Percentiles rank a stretch among this genome's conserved stretches.
phyloP scores from a whole-genome alignment of 108 stramenopile species.

The Nitzschia sp. region DNA sequence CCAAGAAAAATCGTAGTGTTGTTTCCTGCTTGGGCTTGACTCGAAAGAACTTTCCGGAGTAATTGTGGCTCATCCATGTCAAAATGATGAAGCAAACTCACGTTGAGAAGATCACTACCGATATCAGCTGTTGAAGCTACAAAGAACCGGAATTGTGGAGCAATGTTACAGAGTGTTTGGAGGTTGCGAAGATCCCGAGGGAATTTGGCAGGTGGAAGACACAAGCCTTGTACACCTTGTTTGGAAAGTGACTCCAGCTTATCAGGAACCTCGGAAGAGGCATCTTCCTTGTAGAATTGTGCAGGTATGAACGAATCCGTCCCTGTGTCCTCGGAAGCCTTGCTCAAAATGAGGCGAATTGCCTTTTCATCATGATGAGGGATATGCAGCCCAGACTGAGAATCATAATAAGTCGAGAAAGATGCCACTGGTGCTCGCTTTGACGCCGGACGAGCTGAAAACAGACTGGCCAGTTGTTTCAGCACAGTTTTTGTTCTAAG shows the following conservation, averaged over 20 bases:
- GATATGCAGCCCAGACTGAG: conserved; percentile 59
- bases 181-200: conserved; percentile 34
- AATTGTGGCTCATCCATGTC: neutral
- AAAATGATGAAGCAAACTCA: conserved; percentile 13
- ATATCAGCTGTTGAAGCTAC: neutral
- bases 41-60: neutral
- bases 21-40: neutral
- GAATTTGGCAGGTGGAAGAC: conserved; percentile 26
- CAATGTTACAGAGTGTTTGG: conserved; percentile 20
- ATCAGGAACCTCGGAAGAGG: conserved; percentile 28
- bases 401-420: conserved; percentile 53
- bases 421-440: neutral
- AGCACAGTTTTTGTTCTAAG: too few species aligned
- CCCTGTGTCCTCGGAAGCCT: conserved; percentile 2
- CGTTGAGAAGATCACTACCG: neutral
- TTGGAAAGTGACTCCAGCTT: conserved; percentile 11
- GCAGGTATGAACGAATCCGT: conserved; percentile 17
- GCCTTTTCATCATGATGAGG: conserved; percentile 52
- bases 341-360: conserved; percentile 35
- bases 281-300: conserved; percentile 29
- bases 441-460: too few species aligned
- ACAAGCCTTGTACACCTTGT: conserved; percentile 23
- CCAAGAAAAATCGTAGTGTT: conserved; percentile 11
- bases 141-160: conserved; percentile 21
- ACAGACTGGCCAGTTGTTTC: too few species aligned